Conservation (phyloP, 1,284 basidiomycete species). For the Inonotus hispidus region DNA sequence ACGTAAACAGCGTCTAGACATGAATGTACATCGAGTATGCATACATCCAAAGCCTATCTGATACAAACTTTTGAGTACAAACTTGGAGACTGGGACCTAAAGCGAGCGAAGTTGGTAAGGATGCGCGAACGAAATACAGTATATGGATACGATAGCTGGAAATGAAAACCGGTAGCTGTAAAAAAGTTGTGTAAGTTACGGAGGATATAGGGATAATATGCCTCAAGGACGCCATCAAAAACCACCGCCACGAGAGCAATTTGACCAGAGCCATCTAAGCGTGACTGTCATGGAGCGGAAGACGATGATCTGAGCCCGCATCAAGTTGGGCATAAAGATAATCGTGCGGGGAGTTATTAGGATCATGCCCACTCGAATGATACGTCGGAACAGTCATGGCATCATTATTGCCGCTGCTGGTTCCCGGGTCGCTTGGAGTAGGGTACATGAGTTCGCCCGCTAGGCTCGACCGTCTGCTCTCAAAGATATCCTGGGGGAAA, state of each 20-base stretch:
- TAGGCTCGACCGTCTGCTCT: not conserved
- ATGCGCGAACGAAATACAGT: too few species aligned
- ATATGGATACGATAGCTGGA: too few species aligned
- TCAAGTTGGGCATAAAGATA: constrained; percentile 1
- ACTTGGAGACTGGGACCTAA: not conserved
- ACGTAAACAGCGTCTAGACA: not conserved
- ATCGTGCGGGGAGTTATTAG: not conserved
- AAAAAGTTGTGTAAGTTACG: too few species aligned
- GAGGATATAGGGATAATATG: too few species aligned
- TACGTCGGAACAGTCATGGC: not conserved
- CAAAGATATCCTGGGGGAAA: not conserved
- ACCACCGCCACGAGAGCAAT: too few species aligned
- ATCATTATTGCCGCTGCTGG: not conserved
- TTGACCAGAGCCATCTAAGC: not conserved
- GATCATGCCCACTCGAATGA: not conserved
- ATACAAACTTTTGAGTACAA: not conserved
- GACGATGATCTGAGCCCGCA: not conserved
- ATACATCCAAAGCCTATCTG: not conserved
- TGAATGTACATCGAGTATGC: not conserved
- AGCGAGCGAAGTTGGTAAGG: not conserved
- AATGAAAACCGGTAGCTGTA: too few species aligned
- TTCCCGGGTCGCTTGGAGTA: not conserved
- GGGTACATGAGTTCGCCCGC: constrained; percentile 5
- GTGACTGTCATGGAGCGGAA: not conserved
- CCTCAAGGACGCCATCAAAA: too few species aligned